Evolutionary conservation across 163 green algal species (phyloP), one percentile per base, ranked within the genome.

Genomic region (Scenedesmus sp.): DNA sequence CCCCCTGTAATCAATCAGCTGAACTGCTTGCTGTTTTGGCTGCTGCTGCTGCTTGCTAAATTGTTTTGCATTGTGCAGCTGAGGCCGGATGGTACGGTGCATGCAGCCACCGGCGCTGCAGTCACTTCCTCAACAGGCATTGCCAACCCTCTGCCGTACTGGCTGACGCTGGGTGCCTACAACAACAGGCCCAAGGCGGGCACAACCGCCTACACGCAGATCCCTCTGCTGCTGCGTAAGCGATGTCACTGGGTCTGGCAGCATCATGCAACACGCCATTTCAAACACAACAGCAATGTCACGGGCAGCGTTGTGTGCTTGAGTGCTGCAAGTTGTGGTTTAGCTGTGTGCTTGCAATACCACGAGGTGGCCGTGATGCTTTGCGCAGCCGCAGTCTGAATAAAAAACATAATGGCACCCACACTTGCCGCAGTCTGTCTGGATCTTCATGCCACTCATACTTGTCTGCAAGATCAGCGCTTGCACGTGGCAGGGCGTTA

Each of bases 221-320:
- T 91, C 22, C 87, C 87, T 4, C 24, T 87, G 24, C 40, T 79
- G 42, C 78, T 91, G 78, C 37, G 87, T 91, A 26, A 91, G 87
- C n/a, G n/a, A n/a, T n/a, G n/a, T 91, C 16, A 5, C 16, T 35
- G 35, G 16, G 33, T 1, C 73, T 72, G 68, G n/a, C 68, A 37
- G 68, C 68, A 13, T n/a, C n/a, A n/a, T n/a, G n/a, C n/a, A n/a
- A n/a, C n/a, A n/a, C n/a, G n/a, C n/a, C n/a, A n/a, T n/a, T n/a
- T n/a, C n/a, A n/a, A n/a, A n/a, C n/a, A n/a, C n/a, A n/a, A n/a
- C n/a, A n/a, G n/a, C n/a, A n/a, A n/a, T n/a, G n/a, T n/a, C n/a
- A n/a, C n/a, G n/a, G n/a, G n/a, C n/a, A n/a, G n/a, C n/a, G n/a
- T n/a, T n/a, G n/a, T n/a, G n/a, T n/a, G n/a, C n/a, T n/a, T n/a